Evolutionary conservation across 2,329 filamentous ascomycete species (phyloP).

Genomic region (Cordyceps militaris): DNA sequence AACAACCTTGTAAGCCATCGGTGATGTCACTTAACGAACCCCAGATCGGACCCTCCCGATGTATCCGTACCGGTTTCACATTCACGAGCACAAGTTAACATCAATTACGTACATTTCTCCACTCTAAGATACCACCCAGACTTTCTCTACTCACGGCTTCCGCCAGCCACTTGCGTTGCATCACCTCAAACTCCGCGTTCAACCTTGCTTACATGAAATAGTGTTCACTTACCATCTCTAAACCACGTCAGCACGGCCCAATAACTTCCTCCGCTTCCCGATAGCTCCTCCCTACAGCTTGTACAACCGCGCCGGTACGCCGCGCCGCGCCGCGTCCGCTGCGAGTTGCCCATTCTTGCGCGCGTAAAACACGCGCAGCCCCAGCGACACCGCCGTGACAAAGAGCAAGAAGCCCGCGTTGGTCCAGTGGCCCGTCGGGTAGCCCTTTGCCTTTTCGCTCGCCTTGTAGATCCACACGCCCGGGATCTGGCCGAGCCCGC

Average conservation of each 20-base stretch:
- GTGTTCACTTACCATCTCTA: too few relatives aligned
- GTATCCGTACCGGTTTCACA: background rate
- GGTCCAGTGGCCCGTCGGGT: conserved; percentile 64
- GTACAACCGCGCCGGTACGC: conserved; percentile 32
- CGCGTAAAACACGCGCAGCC: conserved; percentile 50
- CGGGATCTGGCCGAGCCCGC: conserved; percentile 62
- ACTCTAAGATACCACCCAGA: background rate
- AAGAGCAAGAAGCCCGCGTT: conserved; percentile 55
- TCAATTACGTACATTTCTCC: background rate
- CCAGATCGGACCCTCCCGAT: background rate
- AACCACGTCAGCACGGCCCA: background rate
- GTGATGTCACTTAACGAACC: conserved; percentile 1
- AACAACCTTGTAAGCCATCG: background rate
- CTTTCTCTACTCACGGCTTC: background rate
- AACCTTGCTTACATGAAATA: background rate
- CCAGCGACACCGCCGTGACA: conserved; percentile 47
- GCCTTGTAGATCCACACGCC: conserved; percentile 70
- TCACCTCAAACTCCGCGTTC: background rate
- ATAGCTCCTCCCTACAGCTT: conserved; percentile 25
- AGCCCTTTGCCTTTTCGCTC: conserved; percentile 51
- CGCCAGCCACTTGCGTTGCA: background rate
- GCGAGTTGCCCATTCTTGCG: conserved; percentile 34
- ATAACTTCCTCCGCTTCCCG: background rate
- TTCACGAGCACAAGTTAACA: background rate
- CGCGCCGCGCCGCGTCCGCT: conserved; percentile 23